A percentile compares a stretch with the other conserved stretches of the same genome.
phyloP scores from a whole-genome alignment of 805 yeast species.

The Pichia membranifaciens region DNA sequence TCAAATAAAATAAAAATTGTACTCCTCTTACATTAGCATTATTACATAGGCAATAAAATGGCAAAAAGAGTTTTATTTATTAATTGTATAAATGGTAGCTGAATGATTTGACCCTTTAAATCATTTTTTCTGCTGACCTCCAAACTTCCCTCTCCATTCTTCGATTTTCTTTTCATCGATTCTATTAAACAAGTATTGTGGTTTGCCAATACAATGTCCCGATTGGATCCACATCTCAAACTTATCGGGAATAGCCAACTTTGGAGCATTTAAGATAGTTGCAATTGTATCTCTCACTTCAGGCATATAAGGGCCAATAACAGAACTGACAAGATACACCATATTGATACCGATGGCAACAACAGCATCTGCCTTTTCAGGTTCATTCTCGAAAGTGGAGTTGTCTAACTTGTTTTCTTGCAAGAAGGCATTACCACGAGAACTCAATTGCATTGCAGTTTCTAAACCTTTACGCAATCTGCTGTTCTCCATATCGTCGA shows the following conservation, averaged over 20 bases:
- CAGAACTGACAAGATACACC: slow-evolving; percentile 76
- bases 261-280: slow-evolving; percentile 79
- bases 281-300: slow-evolving; percentile 64
- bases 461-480: slow-evolving; percentile 87
- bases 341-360: slow-evolving; percentile 87
- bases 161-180: slow-evolving; percentile 86
- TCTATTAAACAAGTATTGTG: slow-evolving; percentile 86
- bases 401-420: slow-evolving; percentile 96
- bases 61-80: too few species aligned
- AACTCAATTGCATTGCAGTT: slow-evolving; percentile 81
- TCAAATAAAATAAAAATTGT: too few species aligned
- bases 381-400: slow-evolving; percentile 65
- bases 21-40: too few species aligned
- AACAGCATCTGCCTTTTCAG: slow-evolving; percentile 84
- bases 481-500: slow-evolving; percentile 67
- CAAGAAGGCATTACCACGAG: slow-evolving; percentile 90
- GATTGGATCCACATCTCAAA: slow-evolving; percentile 62
- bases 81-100: neutral
- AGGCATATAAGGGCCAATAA: slow-evolving; percentile 88
- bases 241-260: slow-evolving; percentile 67
- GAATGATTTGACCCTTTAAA: neutral
- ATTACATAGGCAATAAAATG: neutral
- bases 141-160: slow-evolving; percentile 80
- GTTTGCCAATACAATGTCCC: slow-evolving; percentile 86
- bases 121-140: slow-evolving; percentile 56